Conservation (phyloP, 495 filamentous ascomycete genomes). For the Margaritispora aquatica region DNA sequence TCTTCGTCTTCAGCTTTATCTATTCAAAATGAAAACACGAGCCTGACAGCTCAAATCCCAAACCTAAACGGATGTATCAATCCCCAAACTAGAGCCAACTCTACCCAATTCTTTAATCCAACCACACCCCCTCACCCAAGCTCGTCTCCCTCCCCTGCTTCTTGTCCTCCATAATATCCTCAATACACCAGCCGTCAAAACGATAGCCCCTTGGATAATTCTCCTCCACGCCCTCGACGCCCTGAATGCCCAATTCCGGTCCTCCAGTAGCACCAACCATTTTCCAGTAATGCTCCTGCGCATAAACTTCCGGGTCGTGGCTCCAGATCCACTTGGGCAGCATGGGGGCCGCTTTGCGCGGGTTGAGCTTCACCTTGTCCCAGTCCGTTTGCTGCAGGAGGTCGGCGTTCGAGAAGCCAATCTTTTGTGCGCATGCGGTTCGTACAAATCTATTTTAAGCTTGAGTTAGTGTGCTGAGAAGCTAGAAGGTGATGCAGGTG, state of each 20-base stretch:
- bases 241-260: neutral
- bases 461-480: too few relatives aligned
- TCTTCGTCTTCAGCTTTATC: too few relatives aligned
- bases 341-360: constrained; percentile 39
- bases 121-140: too few relatives aligned
- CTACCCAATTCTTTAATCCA: too few relatives aligned
- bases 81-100: too few relatives aligned
- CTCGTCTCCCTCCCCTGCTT: neutral
- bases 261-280: neutral
- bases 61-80: too few relatives aligned
- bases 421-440: constrained; percentile 50
- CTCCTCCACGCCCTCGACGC: neutral
- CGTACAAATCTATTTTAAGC: constrained; percentile 49
- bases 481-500: too few relatives aligned
- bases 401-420: constrained; percentile 50
- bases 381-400: constrained; percentile 59
- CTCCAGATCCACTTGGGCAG: constrained; percentile 54
- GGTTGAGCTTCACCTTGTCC: constrained; percentile 49
- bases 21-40: too few relatives aligned
- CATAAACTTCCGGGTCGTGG: constrained; percentile 58
- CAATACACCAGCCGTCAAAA: neutral
- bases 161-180: neutral
- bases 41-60: too few relatives aligned
- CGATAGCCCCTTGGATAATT: neutral
- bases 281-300: constrained; percentile 37